These are phyloP conservation scores for Blastomyces gilchristii DNA, from an alignment of 2,329 filamentous ascomycete species.

Conservation along the genomic window DNA sequence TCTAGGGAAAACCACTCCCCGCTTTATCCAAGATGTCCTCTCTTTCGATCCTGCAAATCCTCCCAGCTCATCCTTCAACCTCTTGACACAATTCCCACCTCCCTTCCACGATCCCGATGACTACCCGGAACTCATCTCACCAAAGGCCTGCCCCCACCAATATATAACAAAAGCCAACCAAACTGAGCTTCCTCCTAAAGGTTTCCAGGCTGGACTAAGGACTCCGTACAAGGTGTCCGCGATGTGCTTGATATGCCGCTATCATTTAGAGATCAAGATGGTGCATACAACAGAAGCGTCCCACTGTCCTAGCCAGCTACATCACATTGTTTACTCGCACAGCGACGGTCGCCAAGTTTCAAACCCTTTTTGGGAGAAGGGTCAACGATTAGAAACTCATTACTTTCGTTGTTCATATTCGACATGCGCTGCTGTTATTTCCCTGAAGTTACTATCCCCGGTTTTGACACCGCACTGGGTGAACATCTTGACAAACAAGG, in stretches of 20 bases:
- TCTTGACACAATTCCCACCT: slow-evolving; percentile 50
- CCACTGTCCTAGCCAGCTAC: slow-evolving; percentile 45
- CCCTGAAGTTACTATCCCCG: slow-evolving; percentile 42
- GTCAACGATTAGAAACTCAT: slow-evolving; percentile 36
- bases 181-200: slow-evolving; percentile 38
- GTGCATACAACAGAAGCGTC: slow-evolving; percentile 39
- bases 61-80: slow-evolving; percentile 38
- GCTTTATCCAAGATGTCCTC: slow-evolving; percentile 38
- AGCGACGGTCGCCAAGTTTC: slow-evolving; percentile 20
- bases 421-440: slow-evolving; percentile 46
- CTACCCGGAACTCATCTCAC: slow-evolving; percentile 28
- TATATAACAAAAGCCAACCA: slow-evolving; percentile 50
- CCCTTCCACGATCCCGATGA: slow-evolving; percentile 31
- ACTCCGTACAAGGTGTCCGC: slow-evolving; percentile 47
- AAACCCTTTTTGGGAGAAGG: slow-evolving; percentile 16
- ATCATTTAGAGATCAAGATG: slow-evolving; percentile 50
- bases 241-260: slow-evolving; percentile 52
- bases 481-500: slow-evolving; percentile 44
- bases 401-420: slow-evolving; percentile 50
- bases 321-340: slow-evolving; percentile 46
- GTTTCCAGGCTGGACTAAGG: slow-evolving; percentile 24
- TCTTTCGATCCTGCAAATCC: slow-evolving; percentile 38
- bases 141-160: slow-evolving; percentile 47
- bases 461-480: slow-evolving; percentile 42
- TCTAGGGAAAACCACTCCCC: slow-evolving; percentile 43